Percentiles rank a stretch among this genome's conserved stretches.
Evolutionary conservation across 176 grass and related monocot species (phyloP).

Genomic region (Neostapfia colusana): DNA sequence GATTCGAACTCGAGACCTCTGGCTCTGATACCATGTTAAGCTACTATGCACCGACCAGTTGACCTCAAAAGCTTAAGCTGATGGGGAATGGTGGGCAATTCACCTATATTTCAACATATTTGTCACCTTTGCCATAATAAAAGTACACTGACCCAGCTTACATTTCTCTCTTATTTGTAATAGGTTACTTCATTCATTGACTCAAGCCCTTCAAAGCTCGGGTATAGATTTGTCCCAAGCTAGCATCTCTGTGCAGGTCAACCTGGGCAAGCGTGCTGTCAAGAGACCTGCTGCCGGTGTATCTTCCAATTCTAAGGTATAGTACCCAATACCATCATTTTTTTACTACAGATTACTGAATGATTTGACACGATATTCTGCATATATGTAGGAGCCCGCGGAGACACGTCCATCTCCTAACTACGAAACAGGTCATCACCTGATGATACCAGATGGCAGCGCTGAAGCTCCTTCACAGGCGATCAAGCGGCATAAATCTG

Average conservation of each 20-base stretch:
- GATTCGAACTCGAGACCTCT: too few species aligned
- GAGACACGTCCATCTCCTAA: conserved; percentile 31
- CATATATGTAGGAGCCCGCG: conserved; percentile 29
- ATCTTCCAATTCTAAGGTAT: conserved; percentile 59
- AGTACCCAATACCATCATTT: not conserved
- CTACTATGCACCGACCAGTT: too few species aligned
- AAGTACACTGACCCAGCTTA: not conserved
- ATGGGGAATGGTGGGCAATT: too few species aligned
- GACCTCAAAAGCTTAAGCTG: too few species aligned
- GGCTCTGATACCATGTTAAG: too few species aligned
- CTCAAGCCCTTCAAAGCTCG: conserved; percentile 79
- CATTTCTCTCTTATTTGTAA: conserved; percentile 28
- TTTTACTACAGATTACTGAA: not conserved
- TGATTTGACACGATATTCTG: not conserved
- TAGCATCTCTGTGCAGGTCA: conserved; percentile 90
- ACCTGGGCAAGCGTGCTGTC: conserved; percentile 79
- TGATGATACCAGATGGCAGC: not conserved
- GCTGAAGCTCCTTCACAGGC: conserved; percentile 35
- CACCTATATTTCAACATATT: too few species aligned
- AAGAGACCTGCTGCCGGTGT: conserved; percentile 49
- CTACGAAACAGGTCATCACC: conserved; percentile 40
- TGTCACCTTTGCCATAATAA: not conserved
- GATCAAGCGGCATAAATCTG: conserved; percentile 56
- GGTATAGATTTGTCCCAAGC: conserved; percentile 86
- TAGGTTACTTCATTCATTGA: conserved; percentile 69